Conservation (phyloP, 345 rosid species). For the Brassica rapa region DNA sequence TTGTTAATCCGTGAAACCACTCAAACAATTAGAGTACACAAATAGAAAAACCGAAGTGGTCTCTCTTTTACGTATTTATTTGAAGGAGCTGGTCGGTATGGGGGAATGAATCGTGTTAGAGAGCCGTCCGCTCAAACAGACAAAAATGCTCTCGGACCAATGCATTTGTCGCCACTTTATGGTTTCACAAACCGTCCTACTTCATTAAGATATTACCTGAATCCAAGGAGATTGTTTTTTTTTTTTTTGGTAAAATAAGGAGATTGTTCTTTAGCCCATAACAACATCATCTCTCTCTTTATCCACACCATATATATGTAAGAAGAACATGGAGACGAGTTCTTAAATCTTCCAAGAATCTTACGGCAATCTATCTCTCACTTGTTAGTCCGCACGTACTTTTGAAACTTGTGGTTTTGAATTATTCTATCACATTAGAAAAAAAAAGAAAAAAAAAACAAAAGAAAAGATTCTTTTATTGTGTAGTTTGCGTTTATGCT, state of each 20-base stretch:
- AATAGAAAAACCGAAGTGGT: neutral
- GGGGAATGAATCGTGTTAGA: neutral
- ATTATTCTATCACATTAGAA: neutral
- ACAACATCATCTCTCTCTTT: neutral
- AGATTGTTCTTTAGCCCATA: neutral
- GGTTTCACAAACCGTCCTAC: constrained; percentile 2
- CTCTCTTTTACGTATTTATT: neutral
- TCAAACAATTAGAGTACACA: neutral
- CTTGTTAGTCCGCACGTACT: neutral
- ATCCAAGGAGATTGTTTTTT: neutral
- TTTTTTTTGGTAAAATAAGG: too few relatives aligned
- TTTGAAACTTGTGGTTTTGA: neutral
- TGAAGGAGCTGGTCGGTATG: neutral
- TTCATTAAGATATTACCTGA: neutral
- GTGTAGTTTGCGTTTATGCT: neutral
- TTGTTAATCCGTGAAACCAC: constrained; percentile 1
- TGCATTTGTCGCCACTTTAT: neutral
- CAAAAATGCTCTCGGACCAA: neutral
- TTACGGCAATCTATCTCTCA: neutral
- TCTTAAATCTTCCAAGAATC: neutral
- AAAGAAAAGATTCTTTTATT: neutral
- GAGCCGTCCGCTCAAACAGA: neutral
- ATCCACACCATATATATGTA: neutral
- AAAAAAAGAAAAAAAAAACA: too few relatives aligned
- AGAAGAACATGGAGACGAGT: neutral